These are phyloP conservation scores for Gamarada debralockiae DNA, from an alignment of 495 filamentous ascomycete species.

Conservation along the genomic window DNA sequence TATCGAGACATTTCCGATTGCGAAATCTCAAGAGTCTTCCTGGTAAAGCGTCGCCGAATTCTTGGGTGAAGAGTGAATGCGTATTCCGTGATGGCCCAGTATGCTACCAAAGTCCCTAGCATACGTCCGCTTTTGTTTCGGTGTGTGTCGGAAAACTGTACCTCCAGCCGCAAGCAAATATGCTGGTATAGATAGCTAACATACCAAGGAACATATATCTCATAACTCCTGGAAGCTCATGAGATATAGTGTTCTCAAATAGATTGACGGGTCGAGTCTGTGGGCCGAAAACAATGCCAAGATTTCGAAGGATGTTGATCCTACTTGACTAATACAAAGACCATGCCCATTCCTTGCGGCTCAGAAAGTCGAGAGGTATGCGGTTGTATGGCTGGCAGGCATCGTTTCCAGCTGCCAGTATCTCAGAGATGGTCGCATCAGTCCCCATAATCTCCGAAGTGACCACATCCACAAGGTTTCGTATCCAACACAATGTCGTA, in stretches of 20 bases:
- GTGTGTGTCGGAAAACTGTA: constrained; percentile 34
- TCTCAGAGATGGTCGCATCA: constrained; percentile 1
- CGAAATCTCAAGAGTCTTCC: background rate
- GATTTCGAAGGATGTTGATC: constrained; percentile 7
- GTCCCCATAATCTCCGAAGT: background rate
- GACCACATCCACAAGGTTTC: constrained; percentile 3
- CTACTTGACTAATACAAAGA: constrained; percentile 2
- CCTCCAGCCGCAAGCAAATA: constrained; percentile 36
- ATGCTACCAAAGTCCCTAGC: background rate
- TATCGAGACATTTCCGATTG: background rate
- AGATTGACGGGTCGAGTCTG: constrained; percentile 7
- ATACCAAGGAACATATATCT: background rate
- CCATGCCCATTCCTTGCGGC: constrained; percentile 5
- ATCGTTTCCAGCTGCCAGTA: background rate
- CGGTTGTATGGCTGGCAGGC: background rate
- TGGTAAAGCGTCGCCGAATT: background rate
- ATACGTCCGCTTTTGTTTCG: constrained; percentile 32
- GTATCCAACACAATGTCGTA: constrained; percentile 2
- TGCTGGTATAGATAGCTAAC: constrained; percentile 24
- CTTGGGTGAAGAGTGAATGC: background rate
- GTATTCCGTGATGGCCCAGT: constrained; percentile 14
- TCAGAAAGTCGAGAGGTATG: constrained; percentile 20
- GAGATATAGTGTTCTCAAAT: background rate
- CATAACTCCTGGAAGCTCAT: background rate
- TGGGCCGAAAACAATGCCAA: constrained; percentile 27